Percentiles rank a stretch among this genome's conserved stretches.
These are phyloP conservation scores for Lotmaria passim DNA, from an alignment of 208 protist genomes.

Conservation along the genomic window DNA sequence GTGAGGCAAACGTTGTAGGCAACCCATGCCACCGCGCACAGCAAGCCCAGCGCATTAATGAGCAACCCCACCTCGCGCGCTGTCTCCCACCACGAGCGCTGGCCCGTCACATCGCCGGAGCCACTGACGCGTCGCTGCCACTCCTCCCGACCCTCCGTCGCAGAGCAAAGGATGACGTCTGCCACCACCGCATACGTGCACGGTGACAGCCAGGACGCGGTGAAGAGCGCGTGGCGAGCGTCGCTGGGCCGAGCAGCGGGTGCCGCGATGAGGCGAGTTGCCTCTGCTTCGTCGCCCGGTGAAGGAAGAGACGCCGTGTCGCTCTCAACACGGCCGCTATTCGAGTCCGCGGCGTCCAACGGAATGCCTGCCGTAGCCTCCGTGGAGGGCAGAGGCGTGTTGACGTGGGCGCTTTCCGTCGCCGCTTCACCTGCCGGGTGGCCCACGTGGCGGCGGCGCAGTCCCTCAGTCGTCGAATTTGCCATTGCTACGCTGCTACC, in stretches of 20 bases:
- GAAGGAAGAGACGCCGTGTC: too few species aligned
- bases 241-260: neutral
- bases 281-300: too few species aligned
- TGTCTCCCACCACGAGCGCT: slow-evolving; percentile 25
- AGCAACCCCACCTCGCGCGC: slow-evolving; percentile 33
- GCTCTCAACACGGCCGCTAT: too few species aligned
- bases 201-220: slow-evolving; percentile 32
- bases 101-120: slow-evolving; percentile 11
- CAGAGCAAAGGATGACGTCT: slow-evolving; percentile 31
- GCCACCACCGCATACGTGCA: slow-evolving; percentile 37
- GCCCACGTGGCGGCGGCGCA: slow-evolving; percentile 7
- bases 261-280: neutral
- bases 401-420: neutral
- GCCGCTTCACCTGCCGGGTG: neutral
- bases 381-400: neutral
- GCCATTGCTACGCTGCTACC: too few species aligned
- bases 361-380: neutral
- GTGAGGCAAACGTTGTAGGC: slow-evolving; percentile 33
- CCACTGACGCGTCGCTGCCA: slow-evolving; percentile 24
- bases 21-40: slow-evolving; percentile 45
- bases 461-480: too few species aligned
- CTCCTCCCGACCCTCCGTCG: slow-evolving; percentile 24
- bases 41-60: slow-evolving; percentile 36
- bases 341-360: neutral
- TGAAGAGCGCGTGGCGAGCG: neutral